Evolutionary conservation across 2,329 filamentous ascomycete genomes (phyloP).

Genomic region (Fulvia fulva): DNA sequence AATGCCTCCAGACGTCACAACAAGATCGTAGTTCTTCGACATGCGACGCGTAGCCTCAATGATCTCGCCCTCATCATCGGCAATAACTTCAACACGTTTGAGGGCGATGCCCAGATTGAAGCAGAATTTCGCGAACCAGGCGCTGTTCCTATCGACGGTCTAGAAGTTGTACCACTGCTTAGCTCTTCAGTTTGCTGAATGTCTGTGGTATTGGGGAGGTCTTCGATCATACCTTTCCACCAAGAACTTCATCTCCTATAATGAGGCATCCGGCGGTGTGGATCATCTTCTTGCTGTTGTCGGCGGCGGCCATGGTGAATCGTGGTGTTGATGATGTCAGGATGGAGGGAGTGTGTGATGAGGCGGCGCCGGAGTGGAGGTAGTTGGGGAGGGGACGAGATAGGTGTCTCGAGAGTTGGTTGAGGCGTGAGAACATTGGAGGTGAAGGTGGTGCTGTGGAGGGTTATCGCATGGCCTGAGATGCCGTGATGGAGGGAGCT

Average conservation of each 20-base stretch:
- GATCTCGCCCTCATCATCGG: slow-evolving; percentile 88
- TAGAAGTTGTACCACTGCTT: slow-evolving; percentile 27
- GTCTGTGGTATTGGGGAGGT: too few species aligned
- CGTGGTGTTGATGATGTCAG: slow-evolving; percentile 38
- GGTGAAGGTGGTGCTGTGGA: background rate
- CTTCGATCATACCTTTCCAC: slow-evolving; percentile 69
- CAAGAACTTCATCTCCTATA: slow-evolving; percentile 95
- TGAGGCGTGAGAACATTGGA: slow-evolving; percentile 71
- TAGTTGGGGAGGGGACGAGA: slow-evolving; percentile 58
- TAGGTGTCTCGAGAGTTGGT: slow-evolving; percentile 69
- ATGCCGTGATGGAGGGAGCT: background rate
- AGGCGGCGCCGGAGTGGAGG: slow-evolving; percentile 46
- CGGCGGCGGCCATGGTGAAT: slow-evolving; percentile 48
- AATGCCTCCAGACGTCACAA: slow-evolving; percentile 93
- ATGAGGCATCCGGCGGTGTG: slow-evolving; percentile 89
- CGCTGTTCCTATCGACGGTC: slow-evolving; percentile 64
- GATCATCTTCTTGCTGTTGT: slow-evolving; percentile 64
- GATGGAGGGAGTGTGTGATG: slow-evolving; percentile 32
- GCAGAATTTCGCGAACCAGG: slow-evolving; percentile 63
- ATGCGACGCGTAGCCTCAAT: slow-evolving; percentile 81
- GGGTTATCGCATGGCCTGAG: background rate
- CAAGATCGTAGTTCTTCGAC: slow-evolving; percentile 86
- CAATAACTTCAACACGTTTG: slow-evolving; percentile 86
- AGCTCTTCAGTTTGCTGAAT: background rate
- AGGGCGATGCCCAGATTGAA: slow-evolving; percentile 64